A percentile compares a stretch with the other conserved stretches of the same genome.
Evolutionary conservation across 2,329 filamentous ascomycete genomes (phyloP).

Genomic region (Aureobasidium musti): DNA sequence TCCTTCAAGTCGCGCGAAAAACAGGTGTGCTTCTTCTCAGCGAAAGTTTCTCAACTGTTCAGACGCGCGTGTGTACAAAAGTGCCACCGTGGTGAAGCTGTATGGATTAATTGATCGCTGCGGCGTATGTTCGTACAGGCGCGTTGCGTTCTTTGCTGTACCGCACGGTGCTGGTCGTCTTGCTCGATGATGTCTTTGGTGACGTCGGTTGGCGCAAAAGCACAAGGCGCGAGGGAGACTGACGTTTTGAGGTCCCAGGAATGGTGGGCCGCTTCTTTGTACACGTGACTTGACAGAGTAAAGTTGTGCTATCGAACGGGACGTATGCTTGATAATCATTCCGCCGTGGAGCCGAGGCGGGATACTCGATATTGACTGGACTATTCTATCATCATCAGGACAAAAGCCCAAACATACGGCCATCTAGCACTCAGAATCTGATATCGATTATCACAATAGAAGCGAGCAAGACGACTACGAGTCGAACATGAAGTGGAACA

Average conservation of each 20-base stretch:
- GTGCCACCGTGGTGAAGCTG: conserved; percentile 1
- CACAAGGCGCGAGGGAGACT: conserved; percentile 14
- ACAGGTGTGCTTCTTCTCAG: not conserved
- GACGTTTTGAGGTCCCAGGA: conserved; percentile 14
- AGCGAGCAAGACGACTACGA: not conserved
- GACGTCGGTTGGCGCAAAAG: conserved; percentile 12
- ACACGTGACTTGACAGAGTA: conserved; percentile 9
- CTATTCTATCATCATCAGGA: too few relatives aligned
- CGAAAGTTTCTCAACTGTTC: not conserved
- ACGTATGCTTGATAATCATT: conserved; percentile 19
- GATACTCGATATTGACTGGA: too few relatives aligned
- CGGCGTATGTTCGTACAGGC: conserved; percentile 10
- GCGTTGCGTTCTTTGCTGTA: conserved; percentile 26
- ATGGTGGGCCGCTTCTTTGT: not conserved
- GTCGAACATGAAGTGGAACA: not conserved
- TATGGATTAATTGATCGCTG: conserved; percentile 16
- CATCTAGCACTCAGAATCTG: not conserved
- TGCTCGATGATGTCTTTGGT: not conserved
- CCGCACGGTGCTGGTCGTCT: conserved; percentile 12
- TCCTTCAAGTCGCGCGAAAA: conserved; percentile 7
- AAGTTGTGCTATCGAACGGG: conserved; percentile 18
- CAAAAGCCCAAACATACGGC: not conserved
- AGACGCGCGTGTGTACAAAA: conserved; percentile 2
- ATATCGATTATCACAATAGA: not conserved
- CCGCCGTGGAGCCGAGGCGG: not conserved